Conservation (phyloP, 495 filamentous ascomycete species). For the Hypoxylon fuscum region DNA sequence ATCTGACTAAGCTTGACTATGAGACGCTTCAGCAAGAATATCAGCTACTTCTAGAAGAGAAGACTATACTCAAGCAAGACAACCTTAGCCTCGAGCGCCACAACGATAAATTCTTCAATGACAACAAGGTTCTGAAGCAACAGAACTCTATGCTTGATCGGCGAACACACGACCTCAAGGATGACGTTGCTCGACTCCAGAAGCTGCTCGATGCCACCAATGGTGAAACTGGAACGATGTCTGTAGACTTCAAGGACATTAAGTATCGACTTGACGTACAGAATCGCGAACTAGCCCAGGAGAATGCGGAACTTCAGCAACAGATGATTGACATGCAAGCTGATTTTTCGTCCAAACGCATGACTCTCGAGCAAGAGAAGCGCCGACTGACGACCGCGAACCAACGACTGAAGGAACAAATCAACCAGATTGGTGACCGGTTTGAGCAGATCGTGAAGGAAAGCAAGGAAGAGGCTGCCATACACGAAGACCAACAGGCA, state of each 20-base stretch:
- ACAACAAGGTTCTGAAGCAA: constrained; percentile 55
- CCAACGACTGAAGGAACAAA: constrained; percentile 46
- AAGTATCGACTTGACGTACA: constrained; percentile 31
- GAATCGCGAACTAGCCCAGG: constrained; percentile 22
- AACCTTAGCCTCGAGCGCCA: constrained; percentile 55
- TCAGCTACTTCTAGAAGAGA: constrained; percentile 44
- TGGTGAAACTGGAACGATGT: constrained; percentile 30
- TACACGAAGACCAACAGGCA: constrained; percentile 25
- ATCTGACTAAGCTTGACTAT: constrained; percentile 46
- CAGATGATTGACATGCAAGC: constrained; percentile 21
- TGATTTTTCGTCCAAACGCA: constrained; percentile 18
- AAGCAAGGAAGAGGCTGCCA: constrained; percentile 22
- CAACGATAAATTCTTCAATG: constrained; percentile 57
- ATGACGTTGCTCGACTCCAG: constrained; percentile 46
- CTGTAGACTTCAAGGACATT: constrained; percentile 28
- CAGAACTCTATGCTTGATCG: constrained; percentile 48
- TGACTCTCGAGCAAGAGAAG: constrained; percentile 26
- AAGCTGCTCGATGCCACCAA: constrained; percentile 42
- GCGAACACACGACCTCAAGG: constrained; percentile 44
- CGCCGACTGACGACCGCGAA: constrained; percentile 18
- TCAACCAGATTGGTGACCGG: constrained; percentile 49
- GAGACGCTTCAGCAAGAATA: constrained; percentile 45
- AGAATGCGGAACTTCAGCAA: constrained; percentile 35
- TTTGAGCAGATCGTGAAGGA: constrained; percentile 36
- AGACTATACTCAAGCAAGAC: constrained; percentile 50